Evolutionary conservation across 257 asterid species (phyloP), one percentile per base, ranked within the genome.

Genomic region (Nicotiana tabacum): DNA sequence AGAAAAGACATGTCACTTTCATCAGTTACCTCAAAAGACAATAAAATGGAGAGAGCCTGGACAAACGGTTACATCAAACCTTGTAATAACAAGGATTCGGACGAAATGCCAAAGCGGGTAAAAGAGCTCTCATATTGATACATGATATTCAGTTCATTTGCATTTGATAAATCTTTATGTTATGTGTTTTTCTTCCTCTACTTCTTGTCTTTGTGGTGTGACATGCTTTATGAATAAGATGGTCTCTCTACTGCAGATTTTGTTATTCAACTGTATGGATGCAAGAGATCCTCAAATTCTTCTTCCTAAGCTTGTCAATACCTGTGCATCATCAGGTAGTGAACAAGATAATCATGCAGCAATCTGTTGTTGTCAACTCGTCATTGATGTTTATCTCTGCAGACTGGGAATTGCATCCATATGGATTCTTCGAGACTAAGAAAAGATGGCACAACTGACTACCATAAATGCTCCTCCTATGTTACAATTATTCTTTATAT

Each of bases 241-340:
- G 6, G 68, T 77, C 46, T 62, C 56, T 21, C 33, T 82, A 27
- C 64, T 89, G 84, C 94, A 92, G 98, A 90, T 95, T 90, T 92
- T 95, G 85, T 88, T 95, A 61, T 95, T 95, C 90, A 95, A 95
- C 89, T 95, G 98, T 87, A 95, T 95, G 98, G 98, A 95, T 83
- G 90, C 91, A 56, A 89, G 98, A 90, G 98, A 95, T 78, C 98
- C 98, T n/a, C 87, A 90, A 81, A 81, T 86, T 81, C 98, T 95
- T 82, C 97, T 95, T 76, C 92, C 97, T 17, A 89, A 81, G 48
- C 97, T 95, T 39, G 92, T 90, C 48, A 87, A 89, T 77, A 92
- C 97, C 68, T 93, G 98, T 83, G 94, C 94, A 39, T 81, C 90
- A 83, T 92, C 94, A 82, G 98, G 98, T 95, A 90, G 76, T 77